These are phyloP conservation scores for Amaranthus palmeri DNA, from an alignment of 148 eudicot genomes.

Conservation along the genomic window DNA sequence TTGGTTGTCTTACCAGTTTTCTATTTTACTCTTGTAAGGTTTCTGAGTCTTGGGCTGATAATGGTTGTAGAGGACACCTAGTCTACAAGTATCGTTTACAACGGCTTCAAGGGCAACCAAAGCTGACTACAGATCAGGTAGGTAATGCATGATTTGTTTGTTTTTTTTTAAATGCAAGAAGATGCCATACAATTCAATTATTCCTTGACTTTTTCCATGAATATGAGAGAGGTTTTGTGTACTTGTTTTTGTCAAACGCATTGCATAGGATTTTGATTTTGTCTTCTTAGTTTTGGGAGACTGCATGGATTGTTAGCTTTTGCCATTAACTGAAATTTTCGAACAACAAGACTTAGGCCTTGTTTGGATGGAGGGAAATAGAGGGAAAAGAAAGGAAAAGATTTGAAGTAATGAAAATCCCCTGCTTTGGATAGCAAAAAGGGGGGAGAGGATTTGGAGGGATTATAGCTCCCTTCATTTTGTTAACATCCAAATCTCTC, in stretches of 20 bases:
- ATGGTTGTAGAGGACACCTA: conserved; percentile 32
- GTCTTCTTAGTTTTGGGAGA: background rate
- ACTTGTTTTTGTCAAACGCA: background rate
- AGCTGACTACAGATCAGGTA: conserved; percentile 33
- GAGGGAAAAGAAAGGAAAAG: too few relatives aligned
- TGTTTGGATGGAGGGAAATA: too few relatives aligned
- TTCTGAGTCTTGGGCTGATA: conserved; percentile 23
- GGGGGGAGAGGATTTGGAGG: too few relatives aligned
- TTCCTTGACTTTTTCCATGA: background rate
- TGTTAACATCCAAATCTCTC: too few relatives aligned
- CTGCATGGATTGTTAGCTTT: background rate
- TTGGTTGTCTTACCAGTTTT: background rate
- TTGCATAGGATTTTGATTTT: background rate
- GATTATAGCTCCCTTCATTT: too few relatives aligned
- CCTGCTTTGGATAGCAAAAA: too few relatives aligned
- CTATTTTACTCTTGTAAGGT: conserved; percentile 19
- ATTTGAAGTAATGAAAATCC: too few relatives aligned
- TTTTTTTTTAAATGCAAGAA: background rate
- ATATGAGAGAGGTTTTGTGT: background rate
- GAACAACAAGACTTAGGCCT: too few relatives aligned
- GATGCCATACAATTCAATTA: background rate
- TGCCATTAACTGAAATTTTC: background rate
- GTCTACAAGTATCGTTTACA: conserved; percentile 31
- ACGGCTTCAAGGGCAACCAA: conserved; percentile 33
- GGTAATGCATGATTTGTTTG: background rate